Conservation (phyloP, 208 protist genomes). For the Polymyxa betae region DNA sequence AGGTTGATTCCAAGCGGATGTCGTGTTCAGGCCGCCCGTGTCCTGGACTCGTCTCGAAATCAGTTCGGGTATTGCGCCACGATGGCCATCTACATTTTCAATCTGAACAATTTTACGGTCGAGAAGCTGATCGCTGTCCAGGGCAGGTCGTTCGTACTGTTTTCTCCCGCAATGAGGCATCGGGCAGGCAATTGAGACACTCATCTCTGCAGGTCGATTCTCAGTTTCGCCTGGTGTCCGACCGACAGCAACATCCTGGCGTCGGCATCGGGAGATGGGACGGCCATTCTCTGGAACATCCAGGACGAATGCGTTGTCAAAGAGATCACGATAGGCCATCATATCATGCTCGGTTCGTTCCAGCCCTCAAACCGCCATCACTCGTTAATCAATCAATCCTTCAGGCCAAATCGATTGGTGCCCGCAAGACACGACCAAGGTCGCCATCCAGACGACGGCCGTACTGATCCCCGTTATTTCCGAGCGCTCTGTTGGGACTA, state of each 20-base stretch:
- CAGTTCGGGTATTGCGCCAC: constrained; percentile 62
- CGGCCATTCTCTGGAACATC: constrained; percentile 13
- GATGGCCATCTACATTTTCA: constrained; percentile 61
- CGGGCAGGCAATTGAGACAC: no score
- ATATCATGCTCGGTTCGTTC: background rate
- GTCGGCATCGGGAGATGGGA: background rate
- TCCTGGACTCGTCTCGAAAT: background rate
- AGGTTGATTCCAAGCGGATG: constrained; percentile 41
- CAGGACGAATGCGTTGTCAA: background rate
- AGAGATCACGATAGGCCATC: background rate
- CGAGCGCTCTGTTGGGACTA: background rate
- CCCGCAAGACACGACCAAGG: constrained; percentile 7
- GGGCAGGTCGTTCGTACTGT: constrained; percentile 46
- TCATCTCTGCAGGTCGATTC: background rate
- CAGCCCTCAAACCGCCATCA: background rate
- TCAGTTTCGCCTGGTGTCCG: background rate
- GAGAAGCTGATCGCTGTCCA: constrained; percentile 46
- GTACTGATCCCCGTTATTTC: background rate
- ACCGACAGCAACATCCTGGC: background rate
- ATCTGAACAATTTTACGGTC: constrained; percentile 21
- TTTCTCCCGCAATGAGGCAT: no score
- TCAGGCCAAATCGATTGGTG: constrained; percentile 11
- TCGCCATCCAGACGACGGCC: background rate
- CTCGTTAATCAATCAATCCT: background rate
- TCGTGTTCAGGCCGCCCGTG: background rate